Evolutionary conservation across 352 stramenopile species (phyloP).

Genomic region (Pythium diclinum): DNA sequence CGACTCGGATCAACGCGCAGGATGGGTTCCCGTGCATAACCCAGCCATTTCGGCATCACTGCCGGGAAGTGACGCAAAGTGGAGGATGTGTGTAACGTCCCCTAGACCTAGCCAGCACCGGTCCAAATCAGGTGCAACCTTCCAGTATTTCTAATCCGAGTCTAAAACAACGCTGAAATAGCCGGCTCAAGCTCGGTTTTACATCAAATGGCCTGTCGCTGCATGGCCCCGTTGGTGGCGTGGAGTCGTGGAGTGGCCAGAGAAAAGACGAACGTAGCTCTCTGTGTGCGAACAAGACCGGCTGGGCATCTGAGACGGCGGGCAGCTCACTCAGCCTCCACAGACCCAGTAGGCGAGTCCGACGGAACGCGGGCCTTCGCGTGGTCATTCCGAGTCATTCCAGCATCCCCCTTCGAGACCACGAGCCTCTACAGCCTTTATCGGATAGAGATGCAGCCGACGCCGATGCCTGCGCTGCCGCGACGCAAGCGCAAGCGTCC

Average conservation of each 20-base stretch:
- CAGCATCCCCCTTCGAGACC: too few species aligned
- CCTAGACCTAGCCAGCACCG: slow-evolving; percentile 4
- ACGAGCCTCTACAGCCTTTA: too few species aligned
- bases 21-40: too few species aligned
- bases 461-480: background rate
- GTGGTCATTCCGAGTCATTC: too few species aligned
- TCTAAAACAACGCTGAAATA: background rate
- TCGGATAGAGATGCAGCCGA: too few species aligned
- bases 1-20: too few species aligned
- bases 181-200: background rate
- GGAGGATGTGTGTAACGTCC: background rate
- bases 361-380: too few species aligned
- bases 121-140: background rate
- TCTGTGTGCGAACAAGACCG: slow-evolving; percentile 7
- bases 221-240: background rate
- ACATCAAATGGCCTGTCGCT: background rate
- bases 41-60: too few species aligned
- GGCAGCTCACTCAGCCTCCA: background rate
- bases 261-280: slow-evolving; percentile 1
- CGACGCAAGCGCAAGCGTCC: slow-evolving; percentile 19
- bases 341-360: too few species aligned
- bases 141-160: too few species aligned
- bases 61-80: background rate
- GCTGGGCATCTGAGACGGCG: slow-evolving; percentile 16
- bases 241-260: background rate